phyloP scores from a whole-genome alignment of 2,329 filamentous ascomycete species.

The Verticillium alfalfae region DNA sequence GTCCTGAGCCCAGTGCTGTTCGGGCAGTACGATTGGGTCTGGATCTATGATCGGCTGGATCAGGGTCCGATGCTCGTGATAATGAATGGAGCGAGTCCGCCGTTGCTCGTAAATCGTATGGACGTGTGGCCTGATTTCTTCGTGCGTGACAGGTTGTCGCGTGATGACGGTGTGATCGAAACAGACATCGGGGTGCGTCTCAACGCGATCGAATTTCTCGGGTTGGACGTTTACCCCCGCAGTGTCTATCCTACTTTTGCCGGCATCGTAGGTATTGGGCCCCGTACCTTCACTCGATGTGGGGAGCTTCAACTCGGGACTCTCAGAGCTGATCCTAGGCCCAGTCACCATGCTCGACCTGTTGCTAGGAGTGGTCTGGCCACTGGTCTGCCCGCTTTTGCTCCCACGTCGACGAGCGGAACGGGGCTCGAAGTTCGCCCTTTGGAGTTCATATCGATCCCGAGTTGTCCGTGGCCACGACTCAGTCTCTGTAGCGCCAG shows the following conservation, averaged over 20 bases:
- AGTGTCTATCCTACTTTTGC: too few species aligned
- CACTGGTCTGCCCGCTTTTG: neutral
- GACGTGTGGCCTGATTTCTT: neutral
- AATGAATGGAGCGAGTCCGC: neutral
- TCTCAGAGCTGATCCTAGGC: neutral
- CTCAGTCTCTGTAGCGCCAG: neutral
- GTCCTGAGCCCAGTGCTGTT: neutral
- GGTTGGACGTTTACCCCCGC: neutral
- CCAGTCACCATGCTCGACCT: neutral
- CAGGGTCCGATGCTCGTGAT: neutral
- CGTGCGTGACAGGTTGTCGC: neutral
- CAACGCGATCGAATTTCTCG: neutral
- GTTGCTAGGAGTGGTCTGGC: neutral
- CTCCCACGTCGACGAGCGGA: neutral
- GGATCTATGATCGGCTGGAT: neutral
- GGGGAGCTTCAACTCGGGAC: too few species aligned
- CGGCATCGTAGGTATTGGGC: too few species aligned
- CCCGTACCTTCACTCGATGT: too few species aligned
- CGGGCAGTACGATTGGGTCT: neutral
- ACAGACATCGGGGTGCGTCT: neutral
- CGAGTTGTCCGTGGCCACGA: neutral
- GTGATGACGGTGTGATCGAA: neutral
- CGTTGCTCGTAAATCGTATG: neutral
- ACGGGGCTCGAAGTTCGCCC: neutral
- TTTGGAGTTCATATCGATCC: neutral